Evolutionary conservation across 768 basidiomycete species (phyloP).

Genomic region (Cubamyces sp.): DNA sequence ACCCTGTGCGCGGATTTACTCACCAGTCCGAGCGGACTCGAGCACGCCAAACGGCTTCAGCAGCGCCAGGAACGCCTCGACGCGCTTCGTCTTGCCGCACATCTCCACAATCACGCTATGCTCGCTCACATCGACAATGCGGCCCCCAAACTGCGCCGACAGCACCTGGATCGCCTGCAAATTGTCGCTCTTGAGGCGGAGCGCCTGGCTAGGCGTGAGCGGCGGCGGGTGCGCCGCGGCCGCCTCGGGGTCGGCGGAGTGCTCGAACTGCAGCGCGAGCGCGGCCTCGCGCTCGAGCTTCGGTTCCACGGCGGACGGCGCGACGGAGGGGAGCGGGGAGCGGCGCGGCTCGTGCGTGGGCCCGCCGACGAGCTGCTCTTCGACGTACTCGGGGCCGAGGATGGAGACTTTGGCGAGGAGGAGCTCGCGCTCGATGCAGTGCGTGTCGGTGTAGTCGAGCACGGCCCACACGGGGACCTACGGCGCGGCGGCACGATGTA

Average conservation of each 20-base stretch:
- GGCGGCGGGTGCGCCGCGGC: conserved; percentile 36
- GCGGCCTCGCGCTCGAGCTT: conserved; percentile 74
- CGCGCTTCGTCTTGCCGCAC: conserved; percentile 87
- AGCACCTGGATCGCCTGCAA: conserved; percentile 86
- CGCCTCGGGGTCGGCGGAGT: conserved; percentile 43
- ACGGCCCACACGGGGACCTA: conserved; percentile 99
- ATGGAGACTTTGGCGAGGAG: conserved; percentile 96
- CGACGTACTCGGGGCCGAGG: conserved; percentile 95
- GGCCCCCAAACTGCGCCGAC: conserved; percentile 86
- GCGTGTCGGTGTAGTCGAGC: conserved; percentile 94
- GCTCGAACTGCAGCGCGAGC: conserved; percentile 81
- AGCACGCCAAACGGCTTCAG: conserved; percentile 95
- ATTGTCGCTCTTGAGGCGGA: conserved; percentile 88
- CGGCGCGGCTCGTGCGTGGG: conserved; percentile 80
- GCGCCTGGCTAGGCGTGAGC: conserved; percentile 70
- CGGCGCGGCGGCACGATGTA: neutral
- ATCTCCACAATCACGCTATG: conserved; percentile 95
- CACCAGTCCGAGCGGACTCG: conserved; percentile 93
- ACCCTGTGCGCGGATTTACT: conserved; percentile 29
- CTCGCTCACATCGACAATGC: conserved; percentile 93
- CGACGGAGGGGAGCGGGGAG: conserved; percentile 25
- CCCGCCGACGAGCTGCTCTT: conserved; percentile 85
- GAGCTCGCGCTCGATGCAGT: conserved; percentile 89
- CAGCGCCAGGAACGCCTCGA: conserved; percentile 90
- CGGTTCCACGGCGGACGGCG: conserved; percentile 34